A percentile compares a stretch with the other conserved stretches of the same genome.
These are phyloP conservation scores for Metarhizium sp. DNA, from an alignment of 2,329 filamentous ascomycete species.

Conservation along the genomic window DNA sequence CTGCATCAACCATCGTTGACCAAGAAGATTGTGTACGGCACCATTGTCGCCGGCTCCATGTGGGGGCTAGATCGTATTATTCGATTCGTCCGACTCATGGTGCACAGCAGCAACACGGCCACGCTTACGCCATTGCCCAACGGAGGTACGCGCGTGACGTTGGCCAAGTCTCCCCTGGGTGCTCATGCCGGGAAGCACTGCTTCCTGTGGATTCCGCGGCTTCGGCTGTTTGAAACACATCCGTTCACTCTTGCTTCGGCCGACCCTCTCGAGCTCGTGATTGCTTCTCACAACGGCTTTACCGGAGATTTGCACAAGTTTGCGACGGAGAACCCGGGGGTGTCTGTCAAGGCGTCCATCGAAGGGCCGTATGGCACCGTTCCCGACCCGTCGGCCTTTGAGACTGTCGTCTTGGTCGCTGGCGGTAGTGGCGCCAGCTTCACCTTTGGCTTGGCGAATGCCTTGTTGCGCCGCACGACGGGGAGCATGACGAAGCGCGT, in stretches of 20 bases:
- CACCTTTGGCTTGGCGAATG: slow-evolving; percentile 29
- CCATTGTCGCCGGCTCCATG: slow-evolving; percentile 31
- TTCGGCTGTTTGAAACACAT: slow-evolving; percentile 49
- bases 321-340: slow-evolving; percentile 39
- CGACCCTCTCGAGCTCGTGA: slow-evolving; percentile 47
- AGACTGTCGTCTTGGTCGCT: slow-evolving; percentile 49
- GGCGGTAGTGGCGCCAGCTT: slow-evolving; percentile 55
- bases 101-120: slow-evolving; percentile 40
- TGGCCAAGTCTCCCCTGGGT: slow-evolving; percentile 37
- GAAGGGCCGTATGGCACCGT: slow-evolving; percentile 51
- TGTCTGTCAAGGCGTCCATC: slow-evolving; percentile 37
- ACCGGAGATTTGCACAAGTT: slow-evolving; percentile 44
- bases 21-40: slow-evolving; percentile 32
- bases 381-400: slow-evolving; percentile 40
- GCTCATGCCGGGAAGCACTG: slow-evolving; percentile 49
- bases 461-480: slow-evolving; percentile 21
- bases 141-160: slow-evolving; percentile 44
- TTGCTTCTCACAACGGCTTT: slow-evolving; percentile 50
- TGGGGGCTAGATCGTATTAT: slow-evolving; percentile 44
- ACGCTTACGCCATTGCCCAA: slow-evolving; percentile 43
- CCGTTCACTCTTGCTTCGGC: slow-evolving; percentile 52
- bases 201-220: slow-evolving; percentile 53
- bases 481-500: slow-evolving; percentile 16
- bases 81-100: slow-evolving; percentile 31
- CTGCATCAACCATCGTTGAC: slow-evolving; percentile 40